Evolutionary conservation across 2,329 filamentous ascomycete genomes (phyloP), one percentile per base, ranked within the genome.

Genomic region (Talaromyces albobiverticillius): DNA sequence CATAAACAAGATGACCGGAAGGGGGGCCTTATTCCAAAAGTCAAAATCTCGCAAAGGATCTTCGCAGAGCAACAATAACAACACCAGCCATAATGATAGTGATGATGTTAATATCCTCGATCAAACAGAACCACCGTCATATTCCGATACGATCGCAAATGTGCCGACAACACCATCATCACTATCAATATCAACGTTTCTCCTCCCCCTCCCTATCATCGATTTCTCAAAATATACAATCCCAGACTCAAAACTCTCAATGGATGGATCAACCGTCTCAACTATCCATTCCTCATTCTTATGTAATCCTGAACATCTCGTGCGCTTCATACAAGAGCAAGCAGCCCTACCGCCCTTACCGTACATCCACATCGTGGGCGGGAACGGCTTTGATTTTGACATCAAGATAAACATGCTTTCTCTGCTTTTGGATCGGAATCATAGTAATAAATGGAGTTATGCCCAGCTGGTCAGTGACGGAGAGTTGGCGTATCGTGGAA

Each of bases 301-400:
- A 10, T 56, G 57, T 1, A 60, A 61, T 26, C 60, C 64, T 14
- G 54, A 58, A 22, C 54, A 55, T 22, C 59, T 69, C 10, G 51
- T 60, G 6, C 56, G 57, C 14, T 64, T 67, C 53, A 61, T 69
- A 42, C 52, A 57, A 54, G 58, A 63, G 14, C 65, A 69, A 51
- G 63, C 62, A n/a, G 29, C 42, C 10, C 46, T 69, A 1, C 65
- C 67, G 9, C 67, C 67, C 2, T 60, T 64, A 31, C 64, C 64
- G 2, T 59, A 60, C 46, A 60, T 68, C 23, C 57, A 61, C 31
- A 62, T 68, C 48, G 41, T 58, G 13, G 63, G 65, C 23, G 58
- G 57, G 32, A 58, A 48, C 31, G 49, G 57, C 20, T 54, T 59
- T 2, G 64, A 66, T 48, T 66, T 66, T 43, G 64, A 66, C 38